Conservation (phyloP, 192 early-diverging fungal species). For the Paraglomus brasilianum region DNA sequence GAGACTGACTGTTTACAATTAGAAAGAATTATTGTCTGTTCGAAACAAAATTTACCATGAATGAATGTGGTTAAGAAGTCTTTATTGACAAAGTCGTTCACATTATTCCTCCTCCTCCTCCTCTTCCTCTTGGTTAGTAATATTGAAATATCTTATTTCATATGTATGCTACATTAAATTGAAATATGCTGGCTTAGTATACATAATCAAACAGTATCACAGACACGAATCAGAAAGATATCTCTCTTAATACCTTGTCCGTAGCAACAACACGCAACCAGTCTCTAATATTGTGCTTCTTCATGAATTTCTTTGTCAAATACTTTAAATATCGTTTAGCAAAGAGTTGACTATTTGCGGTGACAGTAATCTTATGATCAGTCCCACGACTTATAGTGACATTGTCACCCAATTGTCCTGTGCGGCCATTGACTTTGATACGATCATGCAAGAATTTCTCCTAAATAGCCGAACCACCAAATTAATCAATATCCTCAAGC, state of each 20-base stretch:
- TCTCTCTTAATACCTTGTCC: slow-evolving; percentile 75
- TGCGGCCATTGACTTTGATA: slow-evolving; percentile 96
- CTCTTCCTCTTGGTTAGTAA: slow-evolving; percentile 71
- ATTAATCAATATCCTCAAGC: neutral
- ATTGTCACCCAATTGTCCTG: slow-evolving; percentile 87
- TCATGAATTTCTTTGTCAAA: slow-evolving; percentile 99
- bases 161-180: slow-evolving; percentile 56
- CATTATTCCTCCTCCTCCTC: slow-evolving; percentile 70
- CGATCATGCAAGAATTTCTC: slow-evolving; percentile 98
- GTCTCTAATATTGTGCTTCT: slow-evolving; percentile 99
- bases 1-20: too few relatives aligned
- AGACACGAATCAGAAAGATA: too few relatives aligned
- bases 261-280: slow-evolving; percentile 94
- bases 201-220: too few relatives aligned
- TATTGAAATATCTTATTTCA: slow-evolving; percentile 96
- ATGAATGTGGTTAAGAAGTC: too few relatives aligned
- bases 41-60: too few relatives aligned
- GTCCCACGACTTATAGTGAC: slow-evolving; percentile 80
- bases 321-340: slow-evolving; percentile 99
- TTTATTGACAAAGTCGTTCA: too few relatives aligned
- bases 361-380: slow-evolving; percentile 76
- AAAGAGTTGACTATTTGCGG: slow-evolving; percentile 70
- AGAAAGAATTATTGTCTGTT: too few relatives aligned
- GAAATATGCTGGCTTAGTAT: too few relatives aligned
- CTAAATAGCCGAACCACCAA: slow-evolving; percentile 37